Percentiles rank a stretch among this genome's conserved stretches.
Conservation (phyloP, 306 rosid species). For the peach (Prunus persica) region DNA sequence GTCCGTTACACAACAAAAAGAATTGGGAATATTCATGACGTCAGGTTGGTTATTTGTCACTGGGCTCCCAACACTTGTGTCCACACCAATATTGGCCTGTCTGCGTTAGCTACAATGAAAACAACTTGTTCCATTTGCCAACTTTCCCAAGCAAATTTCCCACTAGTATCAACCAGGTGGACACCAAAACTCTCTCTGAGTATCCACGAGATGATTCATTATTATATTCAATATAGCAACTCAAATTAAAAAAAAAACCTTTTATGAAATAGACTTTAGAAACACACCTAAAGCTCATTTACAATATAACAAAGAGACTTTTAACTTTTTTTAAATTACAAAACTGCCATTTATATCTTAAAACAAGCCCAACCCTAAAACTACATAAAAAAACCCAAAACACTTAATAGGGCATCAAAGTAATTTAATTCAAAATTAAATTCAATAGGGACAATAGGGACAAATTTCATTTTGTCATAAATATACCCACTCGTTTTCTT, state of each 20-base stretch:
- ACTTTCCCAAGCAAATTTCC: neutral
- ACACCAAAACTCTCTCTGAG: neutral
- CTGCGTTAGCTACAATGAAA: neutral
- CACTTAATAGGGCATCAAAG: too few species aligned
- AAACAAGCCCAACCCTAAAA: too few species aligned
- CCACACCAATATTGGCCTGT: neutral
- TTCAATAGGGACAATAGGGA: too few species aligned
- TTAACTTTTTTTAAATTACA: too few species aligned
- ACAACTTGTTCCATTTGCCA: constrained; percentile 15
- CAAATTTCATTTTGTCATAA: neutral
- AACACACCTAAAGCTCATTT: too few species aligned
- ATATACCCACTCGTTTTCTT: neutral
- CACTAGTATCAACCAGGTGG: neutral
- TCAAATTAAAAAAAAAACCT: fast-evolving
- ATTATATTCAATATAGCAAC: too few species aligned
- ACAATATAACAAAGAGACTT: too few species aligned
- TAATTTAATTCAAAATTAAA: too few species aligned
- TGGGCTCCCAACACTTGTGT: neutral
- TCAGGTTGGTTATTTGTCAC: neutral
- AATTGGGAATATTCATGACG: neutral
- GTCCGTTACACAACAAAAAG: neutral
- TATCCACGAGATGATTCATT: neutral
- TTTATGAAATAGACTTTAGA: too few species aligned
- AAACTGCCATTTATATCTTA: too few species aligned
- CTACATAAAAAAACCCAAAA: too few species aligned